Evolutionary conservation across 2,329 filamentous ascomycete genomes (phyloP), one percentile per base, ranked within the genome.

Genomic region (Talaromyces rugulosus): DNA sequence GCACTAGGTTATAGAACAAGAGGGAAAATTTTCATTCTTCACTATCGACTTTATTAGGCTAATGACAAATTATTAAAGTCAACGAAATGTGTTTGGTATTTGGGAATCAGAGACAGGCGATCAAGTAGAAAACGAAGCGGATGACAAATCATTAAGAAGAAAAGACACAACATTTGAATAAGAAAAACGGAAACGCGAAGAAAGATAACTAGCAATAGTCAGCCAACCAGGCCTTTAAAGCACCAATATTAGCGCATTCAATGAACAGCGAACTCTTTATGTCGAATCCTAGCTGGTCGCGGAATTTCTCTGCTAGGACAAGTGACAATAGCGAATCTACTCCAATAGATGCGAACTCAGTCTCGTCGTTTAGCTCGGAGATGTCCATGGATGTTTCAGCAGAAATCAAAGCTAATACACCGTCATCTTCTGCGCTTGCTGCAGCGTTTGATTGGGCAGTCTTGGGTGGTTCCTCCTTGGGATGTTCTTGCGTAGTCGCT

Each of bases 281-380:
- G 31, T 72, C 68, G 1, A 77, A 54, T 3, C 65, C 67, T 16
- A 77, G 66, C 31, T 61, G 53, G n/a, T 66, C 64, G 8, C 69
- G 56, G 40, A 75, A 68, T 44, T 70, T 71, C 31, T 67, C 65
- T 1, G 66, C 58, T 14, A 76, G 67, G 4, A 72, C 69, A 14
- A 77, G 61, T 12, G 65, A 68, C 63, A 76, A 66, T 4, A 77
- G 65, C 33, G 68, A 72, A 64, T 77, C 74, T 56, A 77, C 62
- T 2, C 74, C 74, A 7, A 75, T 34, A n/a, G 65, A 55, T 11
- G 61, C 64, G 56, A 70, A 62, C 31, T 28, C 44, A 16, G 62
- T 36, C 30, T 52, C 42, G n/a, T 62, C 56, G 6, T n/a, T 53
- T 5, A 62, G 23, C 18, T 62, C 61, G 27, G 23, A 51, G 23